Evolutionary conservation across 306 rosid species (phyloP).

Genomic region (Parietaria judaica): DNA sequence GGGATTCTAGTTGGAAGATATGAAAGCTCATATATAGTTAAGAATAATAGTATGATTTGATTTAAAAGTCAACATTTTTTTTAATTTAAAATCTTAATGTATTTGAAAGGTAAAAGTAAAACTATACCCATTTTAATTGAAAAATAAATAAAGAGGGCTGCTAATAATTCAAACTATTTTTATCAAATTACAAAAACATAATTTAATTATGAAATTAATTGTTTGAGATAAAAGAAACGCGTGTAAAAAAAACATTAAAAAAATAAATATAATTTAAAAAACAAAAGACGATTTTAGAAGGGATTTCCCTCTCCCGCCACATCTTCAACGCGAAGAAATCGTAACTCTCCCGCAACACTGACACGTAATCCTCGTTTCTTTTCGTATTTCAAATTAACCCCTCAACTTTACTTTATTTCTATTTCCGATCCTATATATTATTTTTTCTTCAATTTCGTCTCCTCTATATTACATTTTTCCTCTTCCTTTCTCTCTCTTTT

Average conservation of each 20-base stretch:
- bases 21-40: too few species aligned
- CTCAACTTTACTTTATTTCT: neutral
- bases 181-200: too few species aligned
- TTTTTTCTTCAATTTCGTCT: constrained; percentile 4
- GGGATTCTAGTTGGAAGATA: too few species aligned
- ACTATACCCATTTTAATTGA: too few species aligned
- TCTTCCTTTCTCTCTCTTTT: constrained; percentile 9
- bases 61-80: too few species aligned
- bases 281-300: constrained; percentile 1
- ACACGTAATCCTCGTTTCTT: constrained; percentile 43
- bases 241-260: neutral
- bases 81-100: too few species aligned
- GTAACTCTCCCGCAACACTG: constrained; percentile 10
- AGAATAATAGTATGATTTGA: too few species aligned
- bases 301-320: constrained; percentile 50
- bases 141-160: too few species aligned
- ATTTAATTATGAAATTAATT: too few species aligned
- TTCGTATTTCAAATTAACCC: neutral
- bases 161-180: too few species aligned
- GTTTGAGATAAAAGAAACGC: neutral
- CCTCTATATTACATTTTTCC: constrained; percentile 2
- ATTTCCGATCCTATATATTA: neutral
- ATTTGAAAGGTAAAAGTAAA: too few species aligned
- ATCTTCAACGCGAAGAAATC: constrained; percentile 25
- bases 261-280: too few species aligned